These are phyloP conservation scores for Termitomyces sp. DNA, from an alignment of 768 basidiomycete species.

Conservation along the genomic window DNA sequence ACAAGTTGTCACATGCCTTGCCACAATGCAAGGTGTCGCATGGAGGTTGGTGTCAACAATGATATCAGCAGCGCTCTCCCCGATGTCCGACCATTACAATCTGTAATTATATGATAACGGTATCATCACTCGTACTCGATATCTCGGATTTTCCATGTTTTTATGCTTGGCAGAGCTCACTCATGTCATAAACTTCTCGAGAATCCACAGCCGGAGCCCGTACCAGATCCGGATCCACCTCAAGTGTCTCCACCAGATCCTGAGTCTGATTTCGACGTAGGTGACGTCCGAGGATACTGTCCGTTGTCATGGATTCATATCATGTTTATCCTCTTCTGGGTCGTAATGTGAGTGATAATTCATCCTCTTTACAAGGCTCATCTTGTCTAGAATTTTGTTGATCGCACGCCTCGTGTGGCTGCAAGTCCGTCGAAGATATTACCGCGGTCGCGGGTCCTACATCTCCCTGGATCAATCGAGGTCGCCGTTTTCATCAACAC, in stretches of 20 bases:
- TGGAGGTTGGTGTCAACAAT: too few relatives aligned
- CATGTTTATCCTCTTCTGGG: neutral
- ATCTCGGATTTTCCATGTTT: too few relatives aligned
- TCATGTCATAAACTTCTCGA: constrained; percentile 16
- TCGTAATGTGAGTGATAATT: neutral
- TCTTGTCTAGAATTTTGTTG: neutral
- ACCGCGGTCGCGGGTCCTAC: neutral
- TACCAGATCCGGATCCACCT: constrained; percentile 13
- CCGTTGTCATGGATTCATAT: neutral
- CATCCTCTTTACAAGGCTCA: neutral
- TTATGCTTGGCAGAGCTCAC: too few relatives aligned
- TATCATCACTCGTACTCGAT: too few relatives aligned
- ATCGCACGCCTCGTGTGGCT: neutral
- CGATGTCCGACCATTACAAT: too few relatives aligned
- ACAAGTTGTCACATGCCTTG: too few relatives aligned
- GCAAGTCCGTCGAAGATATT: neutral
- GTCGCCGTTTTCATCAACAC: neutral
- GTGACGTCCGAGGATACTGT: neutral
- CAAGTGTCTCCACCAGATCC: constrained; percentile 14
- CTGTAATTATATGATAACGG: too few relatives aligned
- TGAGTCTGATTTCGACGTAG: constrained; percentile 5
- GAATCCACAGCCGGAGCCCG: neutral
- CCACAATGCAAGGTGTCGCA: too few relatives aligned
- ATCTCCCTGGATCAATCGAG: neutral
- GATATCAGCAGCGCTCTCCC: too few relatives aligned